These are phyloP conservation scores for Pterocarpus macrocarpus DNA, from an alignment of 306 rosid genomes.

Conservation along the genomic window DNA sequence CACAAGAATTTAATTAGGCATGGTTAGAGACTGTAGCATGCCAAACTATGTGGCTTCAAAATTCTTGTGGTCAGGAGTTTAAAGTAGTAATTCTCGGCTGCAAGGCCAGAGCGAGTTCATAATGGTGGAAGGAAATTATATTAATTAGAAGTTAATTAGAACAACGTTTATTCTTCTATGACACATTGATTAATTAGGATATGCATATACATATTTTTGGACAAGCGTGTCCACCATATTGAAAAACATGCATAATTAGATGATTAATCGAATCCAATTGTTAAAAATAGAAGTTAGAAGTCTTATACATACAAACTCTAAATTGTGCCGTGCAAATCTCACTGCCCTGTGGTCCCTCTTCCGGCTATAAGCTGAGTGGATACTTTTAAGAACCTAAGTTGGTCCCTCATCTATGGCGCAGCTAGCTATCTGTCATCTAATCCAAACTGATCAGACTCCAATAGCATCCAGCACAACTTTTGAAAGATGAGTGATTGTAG, in stretches of 20 bases:
- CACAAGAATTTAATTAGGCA: not conserved
- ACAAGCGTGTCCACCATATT: not conserved
- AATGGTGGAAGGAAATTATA: not conserved
- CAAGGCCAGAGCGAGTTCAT: too few species aligned
- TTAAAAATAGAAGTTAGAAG: not conserved
- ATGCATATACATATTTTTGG: not conserved
- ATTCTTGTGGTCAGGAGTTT: not conserved
- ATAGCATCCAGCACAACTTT: conserved; percentile 53
- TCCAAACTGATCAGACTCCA: conserved; percentile 44
- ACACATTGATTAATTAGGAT: not conserved
- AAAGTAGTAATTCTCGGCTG: too few species aligned
- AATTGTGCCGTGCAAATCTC: conserved; percentile 69
- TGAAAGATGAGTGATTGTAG: conserved; percentile 21
- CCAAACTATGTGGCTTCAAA: not conserved
- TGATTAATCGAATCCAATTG: not conserved
- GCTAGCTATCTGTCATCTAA: conserved; percentile 49
- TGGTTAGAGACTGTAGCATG: not conserved
- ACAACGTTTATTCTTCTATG: not conserved
- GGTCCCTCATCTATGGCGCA: conserved; percentile 77
- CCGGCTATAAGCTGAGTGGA: conserved; percentile 54
- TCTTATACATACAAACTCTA: conserved; percentile 17
- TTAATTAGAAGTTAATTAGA: not conserved
- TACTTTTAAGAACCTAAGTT: conserved; percentile 76
- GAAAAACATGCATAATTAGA: not conserved
- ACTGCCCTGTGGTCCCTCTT: conserved; percentile 75